Percentiles rank a stretch among this genome's conserved stretches.
Evolutionary conservation across 1,139 yeast genomes (phyloP).

Genomic region (Yamadazyma aaseri): DNA sequence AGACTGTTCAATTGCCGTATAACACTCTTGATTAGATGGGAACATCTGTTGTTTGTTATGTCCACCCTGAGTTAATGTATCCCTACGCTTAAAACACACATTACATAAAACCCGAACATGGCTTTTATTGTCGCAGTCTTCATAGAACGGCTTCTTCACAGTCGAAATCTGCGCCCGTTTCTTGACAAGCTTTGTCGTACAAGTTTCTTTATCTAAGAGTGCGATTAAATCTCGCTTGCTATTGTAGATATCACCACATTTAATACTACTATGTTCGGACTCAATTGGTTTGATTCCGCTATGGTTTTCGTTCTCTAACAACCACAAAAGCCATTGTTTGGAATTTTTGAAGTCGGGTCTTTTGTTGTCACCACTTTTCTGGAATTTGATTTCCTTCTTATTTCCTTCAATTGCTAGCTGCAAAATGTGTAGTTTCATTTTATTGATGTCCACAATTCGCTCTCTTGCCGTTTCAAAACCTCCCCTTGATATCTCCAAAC

Average conservation of each 20-base stretch:
- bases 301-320: constrained; percentile 1
- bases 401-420: constrained; percentile 18
- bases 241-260: constrained; percentile 4
- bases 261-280: not conserved
- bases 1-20: constrained; percentile 19
- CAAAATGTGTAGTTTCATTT: constrained; percentile 5
- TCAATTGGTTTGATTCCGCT: not conserved
- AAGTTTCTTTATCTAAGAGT: constrained; percentile 20
- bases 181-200: constrained; percentile 14
- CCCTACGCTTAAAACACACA: constrained; percentile 23
- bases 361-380: not conserved
- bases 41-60: constrained; percentile 19
- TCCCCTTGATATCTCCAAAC: constrained; percentile 18
- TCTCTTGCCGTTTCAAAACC: constrained; percentile 17
- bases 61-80: constrained; percentile 12
- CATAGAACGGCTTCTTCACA: constrained; percentile 38
- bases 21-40: constrained; percentile 19
- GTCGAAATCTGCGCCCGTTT: constrained; percentile 10
- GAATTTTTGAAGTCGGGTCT: constrained; percentile 1
- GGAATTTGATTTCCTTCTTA: not conserved
- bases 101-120: constrained; percentile 44
- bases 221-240: constrained; percentile 9
- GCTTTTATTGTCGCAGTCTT: constrained; percentile 47
- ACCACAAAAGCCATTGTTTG: constrained; percentile 2
- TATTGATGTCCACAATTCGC: constrained; percentile 8